Conservation (phyloP, 805 yeast genomes). For the Lipomyces anomalus region DNA sequence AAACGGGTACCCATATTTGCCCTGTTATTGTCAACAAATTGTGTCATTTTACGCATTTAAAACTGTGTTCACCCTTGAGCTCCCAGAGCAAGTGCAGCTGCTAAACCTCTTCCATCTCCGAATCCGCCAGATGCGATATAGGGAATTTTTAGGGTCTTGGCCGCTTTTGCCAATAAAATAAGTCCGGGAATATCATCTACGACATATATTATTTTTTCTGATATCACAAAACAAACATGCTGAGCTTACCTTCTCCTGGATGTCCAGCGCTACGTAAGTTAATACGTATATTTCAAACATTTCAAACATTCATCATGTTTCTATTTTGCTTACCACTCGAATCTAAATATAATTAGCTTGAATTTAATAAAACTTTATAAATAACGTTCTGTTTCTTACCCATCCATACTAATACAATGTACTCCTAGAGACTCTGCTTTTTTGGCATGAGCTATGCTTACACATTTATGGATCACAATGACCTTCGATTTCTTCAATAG, state of each 20-base stretch:
- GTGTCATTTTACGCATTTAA: too few species aligned
- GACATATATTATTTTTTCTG: too few species aligned
- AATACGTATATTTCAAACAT: too few species aligned
- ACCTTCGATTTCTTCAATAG: slow-evolving; percentile 23
- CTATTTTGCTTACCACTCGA: slow-evolving; percentile 5
- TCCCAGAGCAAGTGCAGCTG: slow-evolving; percentile 34
- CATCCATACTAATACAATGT: slow-evolving; percentile 33
- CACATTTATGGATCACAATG: slow-evolving; percentile 32
- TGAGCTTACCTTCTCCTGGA: too few species aligned
- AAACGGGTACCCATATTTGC: slow-evolving; percentile 35
- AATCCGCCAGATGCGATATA: slow-evolving; percentile 33
- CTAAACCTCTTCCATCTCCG: slow-evolving; percentile 32
- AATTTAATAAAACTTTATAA: too few species aligned
- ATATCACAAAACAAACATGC: too few species aligned
- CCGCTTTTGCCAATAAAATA: slow-evolving; percentile 25
- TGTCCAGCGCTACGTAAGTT: slow-evolving; percentile 29
- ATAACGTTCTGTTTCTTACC: too few species aligned
- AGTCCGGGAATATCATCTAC: slow-evolving; percentile 31
- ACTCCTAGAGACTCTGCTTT: slow-evolving; percentile 32
- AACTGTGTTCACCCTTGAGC: slow-evolving; percentile 19
- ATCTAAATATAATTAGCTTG: too few species aligned
- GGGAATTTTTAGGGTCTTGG: slow-evolving; percentile 31
- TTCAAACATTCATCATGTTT: too few species aligned
- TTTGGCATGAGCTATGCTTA: slow-evolving; percentile 30
- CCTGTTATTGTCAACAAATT: slow-evolving; percentile 5